These are phyloP conservation scores for Rhodofomes roseus DNA, from an alignment of 1,284 basidiomycete genomes.

Conservation along the genomic window DNA sequence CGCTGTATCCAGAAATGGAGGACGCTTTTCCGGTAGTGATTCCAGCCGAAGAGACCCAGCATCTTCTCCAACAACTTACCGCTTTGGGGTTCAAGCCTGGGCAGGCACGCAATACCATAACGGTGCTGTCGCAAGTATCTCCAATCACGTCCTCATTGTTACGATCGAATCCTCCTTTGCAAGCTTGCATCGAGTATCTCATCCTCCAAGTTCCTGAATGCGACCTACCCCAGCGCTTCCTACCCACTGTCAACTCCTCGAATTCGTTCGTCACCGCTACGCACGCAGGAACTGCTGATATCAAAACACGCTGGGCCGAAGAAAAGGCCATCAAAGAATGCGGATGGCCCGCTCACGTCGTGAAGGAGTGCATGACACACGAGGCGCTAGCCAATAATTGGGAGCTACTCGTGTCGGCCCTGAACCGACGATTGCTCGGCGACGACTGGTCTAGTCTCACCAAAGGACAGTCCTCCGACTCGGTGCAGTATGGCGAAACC, in stretches of 20 bases:
- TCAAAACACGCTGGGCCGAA: constrained; percentile 79
- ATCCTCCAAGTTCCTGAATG: constrained; percentile 76
- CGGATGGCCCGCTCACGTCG: constrained; percentile 76
- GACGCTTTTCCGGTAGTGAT: constrained; percentile 44
- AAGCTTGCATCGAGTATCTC: constrained; percentile 74
- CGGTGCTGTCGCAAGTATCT: constrained; percentile 52
- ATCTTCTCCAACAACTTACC: constrained; percentile 43
- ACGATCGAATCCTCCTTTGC: constrained; percentile 44
- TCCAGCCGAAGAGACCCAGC: constrained; percentile 39
- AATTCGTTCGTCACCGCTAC: constrained; percentile 62
- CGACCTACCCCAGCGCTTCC: constrained; percentile 66
- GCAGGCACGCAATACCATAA: constrained; percentile 48
- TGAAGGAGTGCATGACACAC: constrained; percentile 51
- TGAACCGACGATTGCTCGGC: constrained; percentile 49
- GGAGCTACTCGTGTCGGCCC: constrained; percentile 45
- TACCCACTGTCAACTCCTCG: constrained; percentile 62
- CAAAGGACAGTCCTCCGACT: constrained; percentile 3
- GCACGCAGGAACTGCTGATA: constrained; percentile 56
- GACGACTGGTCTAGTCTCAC: constrained; percentile 25
- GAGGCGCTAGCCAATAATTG: constrained; percentile 41
- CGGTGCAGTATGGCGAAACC: constrained; percentile 29
- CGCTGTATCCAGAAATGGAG: constrained; percentile 49
- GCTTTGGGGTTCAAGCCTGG: constrained; percentile 51
- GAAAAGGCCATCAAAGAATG: constrained; percentile 82
- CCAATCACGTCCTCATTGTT: constrained; percentile 50